These are phyloP conservation scores for Ogataea wickerhamii DNA, from an alignment of 805 yeast genomes.

Conservation along the genomic window DNA sequence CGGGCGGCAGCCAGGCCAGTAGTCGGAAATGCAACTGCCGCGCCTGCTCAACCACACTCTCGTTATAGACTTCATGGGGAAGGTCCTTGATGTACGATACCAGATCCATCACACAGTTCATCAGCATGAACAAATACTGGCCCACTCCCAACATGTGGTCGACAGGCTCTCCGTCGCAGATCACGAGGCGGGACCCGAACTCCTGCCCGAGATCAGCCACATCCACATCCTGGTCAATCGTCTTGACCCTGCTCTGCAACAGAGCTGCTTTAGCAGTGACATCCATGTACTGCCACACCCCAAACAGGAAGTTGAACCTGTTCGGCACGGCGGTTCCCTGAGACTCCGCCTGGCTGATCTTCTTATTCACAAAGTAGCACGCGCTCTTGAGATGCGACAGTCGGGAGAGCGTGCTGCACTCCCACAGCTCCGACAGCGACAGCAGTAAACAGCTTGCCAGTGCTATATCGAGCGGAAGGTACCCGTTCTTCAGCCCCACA, in stretches of 20 bases:
- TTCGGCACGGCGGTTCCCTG: conserved; percentile 1
- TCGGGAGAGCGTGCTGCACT: conserved; percentile 7
- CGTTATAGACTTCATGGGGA: conserved; percentile 8
- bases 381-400: conserved; percentile 16
- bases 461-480: conserved; percentile 14
- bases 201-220: conserved; percentile 1
- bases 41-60: conserved; percentile 5
- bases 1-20: conserved; percentile 5
- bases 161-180: conserved; percentile 19
- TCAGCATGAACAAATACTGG: conserved; percentile 10
- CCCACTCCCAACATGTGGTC: conserved; percentile 23
- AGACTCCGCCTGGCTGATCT: conserved; percentile 6
- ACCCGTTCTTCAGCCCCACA: conserved; percentile 6
- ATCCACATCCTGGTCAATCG: conserved; percentile 1
- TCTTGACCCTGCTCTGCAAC: conserved; percentile 5
- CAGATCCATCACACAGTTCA: conserved; percentile 16
- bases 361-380: conserved; percentile 13
- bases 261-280: conserved; percentile 14
- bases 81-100: conserved; percentile 8
- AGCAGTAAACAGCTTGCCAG: conserved; percentile 14
- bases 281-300: conserved; percentile 23
- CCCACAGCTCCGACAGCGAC: conserved; percentile 17
- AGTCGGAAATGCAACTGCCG: conserved; percentile 7
- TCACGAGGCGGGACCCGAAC: conserved; percentile 3
- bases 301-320: conserved; percentile 14